phyloP scores from a whole-genome alignment of 2,329 filamentous ascomycete species.

The Aspergillus glaucus region DNA sequence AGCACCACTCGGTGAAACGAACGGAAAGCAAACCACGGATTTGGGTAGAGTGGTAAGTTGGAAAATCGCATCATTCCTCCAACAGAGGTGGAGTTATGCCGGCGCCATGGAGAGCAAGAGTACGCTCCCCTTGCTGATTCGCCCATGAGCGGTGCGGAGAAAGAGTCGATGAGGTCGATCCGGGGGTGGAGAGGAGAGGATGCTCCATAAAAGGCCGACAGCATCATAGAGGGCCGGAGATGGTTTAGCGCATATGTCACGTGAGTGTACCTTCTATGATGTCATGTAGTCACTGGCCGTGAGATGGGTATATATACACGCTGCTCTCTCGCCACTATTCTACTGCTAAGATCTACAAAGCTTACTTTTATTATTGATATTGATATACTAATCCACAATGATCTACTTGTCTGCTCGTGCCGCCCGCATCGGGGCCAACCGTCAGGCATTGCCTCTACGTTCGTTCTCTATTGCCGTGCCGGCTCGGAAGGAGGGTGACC shows the following conservation, averaged over 20 bases:
- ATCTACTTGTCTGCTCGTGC: background rate
- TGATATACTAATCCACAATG: background rate
- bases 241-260: background rate
- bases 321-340: background rate
- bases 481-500: constrained; percentile 18
- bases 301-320: background rate
- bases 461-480: constrained; percentile 12
- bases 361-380: background rate
- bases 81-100: too few species aligned
- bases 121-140: background rate
- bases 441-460: constrained; percentile 5
- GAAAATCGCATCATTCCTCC: too few species aligned
- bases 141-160: background rate
- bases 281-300: background rate
- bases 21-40: too few species aligned
- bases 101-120: too few species aligned
- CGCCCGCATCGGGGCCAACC: constrained; percentile 11
- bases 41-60: too few species aligned
- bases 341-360: background rate
- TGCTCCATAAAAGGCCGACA: too few species aligned
- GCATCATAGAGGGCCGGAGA: background rate
- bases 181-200: background rate
- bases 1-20: too few species aligned
- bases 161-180: background rate
- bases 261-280: background rate